phyloP scores from a whole-genome alignment of 257 asterid species.

The Solanum paucissectum region DNA sequence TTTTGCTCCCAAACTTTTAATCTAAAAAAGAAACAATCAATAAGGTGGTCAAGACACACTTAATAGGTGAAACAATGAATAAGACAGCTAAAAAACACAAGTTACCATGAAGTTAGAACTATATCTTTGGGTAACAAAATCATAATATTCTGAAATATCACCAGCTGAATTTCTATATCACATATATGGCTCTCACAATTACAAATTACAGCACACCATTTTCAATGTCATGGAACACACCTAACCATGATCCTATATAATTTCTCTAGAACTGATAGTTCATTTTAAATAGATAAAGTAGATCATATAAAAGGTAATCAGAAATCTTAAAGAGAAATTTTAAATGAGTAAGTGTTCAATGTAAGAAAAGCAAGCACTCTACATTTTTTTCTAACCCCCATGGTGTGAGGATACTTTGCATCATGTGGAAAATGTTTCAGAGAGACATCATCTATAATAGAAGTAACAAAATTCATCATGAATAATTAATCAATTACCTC shows the following conservation, averaged over 20 bases:
- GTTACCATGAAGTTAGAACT: background rate
- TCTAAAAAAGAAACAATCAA: constrained; percentile 26
- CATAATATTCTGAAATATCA: background rate
- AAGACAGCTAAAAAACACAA: background rate
- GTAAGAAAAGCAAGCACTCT: background rate
- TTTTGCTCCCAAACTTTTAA: constrained; percentile 88
- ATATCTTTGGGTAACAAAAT: background rate
- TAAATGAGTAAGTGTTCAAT: background rate
- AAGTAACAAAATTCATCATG: background rate
- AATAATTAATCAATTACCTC: background rate
- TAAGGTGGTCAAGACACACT: constrained; percentile 6
- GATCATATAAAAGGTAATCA: background rate
- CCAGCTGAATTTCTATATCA: background rate
- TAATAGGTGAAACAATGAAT: background rate
- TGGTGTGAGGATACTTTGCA: background rate
- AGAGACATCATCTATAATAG: background rate
- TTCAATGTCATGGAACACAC: background rate
- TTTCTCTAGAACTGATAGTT: background rate
- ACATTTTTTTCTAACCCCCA: background rate
- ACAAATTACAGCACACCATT: background rate
- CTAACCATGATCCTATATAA: background rate
- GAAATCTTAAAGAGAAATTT: background rate
- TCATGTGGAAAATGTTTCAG: background rate
- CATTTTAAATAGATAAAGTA: background rate
- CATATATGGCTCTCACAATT: background rate